Evolutionary conservation across 345 rosid genomes (phyloP), one percentile per base, ranked within the genome.

Genomic region (Aquilaria yunnanensis): DNA sequence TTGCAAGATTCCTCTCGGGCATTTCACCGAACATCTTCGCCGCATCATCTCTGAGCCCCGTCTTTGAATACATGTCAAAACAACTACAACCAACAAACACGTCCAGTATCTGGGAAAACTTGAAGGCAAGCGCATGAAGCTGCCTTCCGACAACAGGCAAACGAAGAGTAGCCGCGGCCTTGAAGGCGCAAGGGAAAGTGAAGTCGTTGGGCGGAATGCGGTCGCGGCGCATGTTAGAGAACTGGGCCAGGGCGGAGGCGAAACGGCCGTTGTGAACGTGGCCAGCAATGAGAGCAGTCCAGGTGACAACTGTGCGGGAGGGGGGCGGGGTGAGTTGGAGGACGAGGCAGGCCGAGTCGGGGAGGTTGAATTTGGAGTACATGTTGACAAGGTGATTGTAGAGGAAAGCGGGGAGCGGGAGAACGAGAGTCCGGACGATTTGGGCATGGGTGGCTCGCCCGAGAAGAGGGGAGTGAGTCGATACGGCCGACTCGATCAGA

Each of bases 231-330:
- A 88, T 88, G 57, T 59, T 65, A 0, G 71, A 45, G 73, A 86
- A 85, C 41, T 72, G 77, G 64, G 60, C 47, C 67, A 92, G 62
- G 1, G 94, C 86, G 31, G 81, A 63, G n/a, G 79, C 37, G 70
- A 83, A 83, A 66, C 72, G 87, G 10, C 92, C 87, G 64, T 81
- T 83, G 10, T 80, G 80, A 60, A 77, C 94, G 11, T 74, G 61
- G n/a, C 96, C 96, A 3, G 97, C 79, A 67, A 88, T 72, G 46
- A 88, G 80, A 11, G 94, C 68, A 0, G 97, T 86, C 94, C 92
- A 91, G 62, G 90, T 72, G 78, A 86, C 92, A 58, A 84, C 97
- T 67, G 82, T 71, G n/a, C 96, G 86, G 6, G 58, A 46, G 1
- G 43, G 57, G 12, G 72, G 16, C 2, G 86, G 85, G 30, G 83